These are phyloP conservation scores for Physcia stellaris DNA, from an alignment of 495 filamentous ascomycete genomes.

Conservation along the genomic window DNA sequence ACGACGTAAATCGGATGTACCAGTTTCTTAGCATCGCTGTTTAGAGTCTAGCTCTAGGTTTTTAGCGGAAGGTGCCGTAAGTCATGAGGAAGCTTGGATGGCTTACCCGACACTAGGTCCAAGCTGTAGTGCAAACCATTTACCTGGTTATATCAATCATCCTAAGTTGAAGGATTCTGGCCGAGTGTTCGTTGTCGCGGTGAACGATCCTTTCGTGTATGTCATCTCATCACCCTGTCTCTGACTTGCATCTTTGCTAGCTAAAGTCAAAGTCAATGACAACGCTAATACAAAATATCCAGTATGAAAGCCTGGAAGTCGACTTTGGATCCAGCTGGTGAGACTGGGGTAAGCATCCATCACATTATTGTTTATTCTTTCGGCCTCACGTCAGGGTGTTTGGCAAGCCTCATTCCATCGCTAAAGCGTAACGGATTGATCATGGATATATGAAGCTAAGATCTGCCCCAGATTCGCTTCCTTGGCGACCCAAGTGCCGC, in stretches of 20 bases:
- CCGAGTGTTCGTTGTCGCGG: slow-evolving; percentile 70
- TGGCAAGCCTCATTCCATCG: too few species aligned
- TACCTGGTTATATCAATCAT: slow-evolving; percentile 71
- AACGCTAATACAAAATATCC: neutral
- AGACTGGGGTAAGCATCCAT: slow-evolving; percentile 52
- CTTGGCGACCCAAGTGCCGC: slow-evolving; percentile 72
- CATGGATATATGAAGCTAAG: too few species aligned
- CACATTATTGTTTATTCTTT: too few species aligned
- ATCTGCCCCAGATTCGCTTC: slow-evolving; percentile 54
- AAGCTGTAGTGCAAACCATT: slow-evolving; percentile 63
- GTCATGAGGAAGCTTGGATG: too few species aligned
- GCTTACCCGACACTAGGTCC: slow-evolving; percentile 31
- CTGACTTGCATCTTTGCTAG: neutral
- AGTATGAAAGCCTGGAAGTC: slow-evolving; percentile 82
- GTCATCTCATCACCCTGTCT: slow-evolving; percentile 15
- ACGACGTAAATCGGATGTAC: too few species aligned
- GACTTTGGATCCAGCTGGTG: slow-evolving; percentile 53
- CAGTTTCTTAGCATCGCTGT: too few species aligned
- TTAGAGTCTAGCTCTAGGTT: too few species aligned
- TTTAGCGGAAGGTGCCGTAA: too few species aligned
- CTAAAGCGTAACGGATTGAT: too few species aligned
- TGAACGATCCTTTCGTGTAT: slow-evolving; percentile 95
- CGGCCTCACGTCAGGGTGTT: too few species aligned
- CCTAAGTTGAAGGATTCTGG: slow-evolving; percentile 61
- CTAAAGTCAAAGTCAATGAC: neutral